Percentiles rank a stretch among this genome's conserved stretches.
These are phyloP conservation scores for Pestalotiopsis sp. DNA, from an alignment of 2,329 filamentous ascomycete genomes.

Conservation along the genomic window DNA sequence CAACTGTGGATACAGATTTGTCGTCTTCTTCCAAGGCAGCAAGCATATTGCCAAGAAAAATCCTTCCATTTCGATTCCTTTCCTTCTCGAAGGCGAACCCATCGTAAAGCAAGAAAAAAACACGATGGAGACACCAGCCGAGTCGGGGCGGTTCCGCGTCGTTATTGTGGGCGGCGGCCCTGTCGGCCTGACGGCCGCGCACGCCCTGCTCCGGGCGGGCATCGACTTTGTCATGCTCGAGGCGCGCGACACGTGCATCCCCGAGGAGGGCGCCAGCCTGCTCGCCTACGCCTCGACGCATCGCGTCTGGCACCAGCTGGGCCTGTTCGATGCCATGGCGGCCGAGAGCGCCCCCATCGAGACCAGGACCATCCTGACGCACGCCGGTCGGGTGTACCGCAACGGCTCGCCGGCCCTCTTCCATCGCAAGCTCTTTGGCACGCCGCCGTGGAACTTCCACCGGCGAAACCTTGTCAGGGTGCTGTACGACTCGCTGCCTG, in stretches of 20 bases:
- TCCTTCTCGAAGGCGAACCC: neutral
- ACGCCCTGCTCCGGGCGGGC: constrained; percentile 10
- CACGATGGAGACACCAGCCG: neutral
- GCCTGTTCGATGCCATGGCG: neutral
- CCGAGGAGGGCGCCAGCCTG: constrained; percentile 3
- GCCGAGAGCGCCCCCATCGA: constrained; percentile 1
- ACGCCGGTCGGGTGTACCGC: constrained; percentile 4
- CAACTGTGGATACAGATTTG: neutral
- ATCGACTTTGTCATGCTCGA: constrained; percentile 15
- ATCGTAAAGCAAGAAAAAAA: neutral
- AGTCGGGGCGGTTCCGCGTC: constrained; percentile 11
- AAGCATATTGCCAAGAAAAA: neutral
- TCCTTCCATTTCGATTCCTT: too few species aligned
- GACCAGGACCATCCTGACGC: constrained; percentile 6
- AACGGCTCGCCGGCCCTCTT: neutral
- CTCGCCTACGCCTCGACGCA: neutral
- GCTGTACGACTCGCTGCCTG: neutral
- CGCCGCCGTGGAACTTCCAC: constrained; percentile 7
- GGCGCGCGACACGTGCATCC: constrained; percentile 2
- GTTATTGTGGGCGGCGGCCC: constrained; percentile 16
- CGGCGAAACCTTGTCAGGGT: constrained; percentile 1
- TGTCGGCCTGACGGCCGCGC: constrained; percentile 12
- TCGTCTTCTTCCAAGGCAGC: neutral
- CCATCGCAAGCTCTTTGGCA: constrained; percentile 5
- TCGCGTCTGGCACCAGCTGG: constrained; percentile 9